phyloP scores from a whole-genome alignment of 192 early-diverging fungal species.

The Lobosporangium transversale region DNA sequence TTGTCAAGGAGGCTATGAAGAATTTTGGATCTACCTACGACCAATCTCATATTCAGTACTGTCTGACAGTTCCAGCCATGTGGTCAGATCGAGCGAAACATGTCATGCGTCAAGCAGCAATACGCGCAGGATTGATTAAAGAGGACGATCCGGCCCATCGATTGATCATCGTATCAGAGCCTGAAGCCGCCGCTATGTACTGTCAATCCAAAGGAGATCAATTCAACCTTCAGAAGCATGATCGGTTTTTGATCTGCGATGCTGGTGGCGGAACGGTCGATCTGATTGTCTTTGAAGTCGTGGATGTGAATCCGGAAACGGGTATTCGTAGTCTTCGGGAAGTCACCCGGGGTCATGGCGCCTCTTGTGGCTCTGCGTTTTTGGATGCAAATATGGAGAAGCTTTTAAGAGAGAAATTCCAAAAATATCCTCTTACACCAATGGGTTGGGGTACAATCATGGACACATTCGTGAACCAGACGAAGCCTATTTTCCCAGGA shows the following conservation, averaged over 20 bases:
- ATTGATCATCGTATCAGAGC: constrained; percentile 61
- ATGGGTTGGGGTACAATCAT: constrained; percentile 57
- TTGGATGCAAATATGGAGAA: constrained; percentile 59
- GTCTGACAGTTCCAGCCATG: constrained; percentile 66
- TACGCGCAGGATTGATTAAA: constrained; percentile 59
- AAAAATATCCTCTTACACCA: constrained; percentile 51
- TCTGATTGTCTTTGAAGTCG: constrained; percentile 58
- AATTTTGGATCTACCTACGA: constrained; percentile 58
- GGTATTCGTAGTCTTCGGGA: constrained; percentile 60
- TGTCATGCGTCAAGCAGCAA: constrained; percentile 62
- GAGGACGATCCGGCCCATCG: constrained; percentile 58
- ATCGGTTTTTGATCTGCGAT: constrained; percentile 54
- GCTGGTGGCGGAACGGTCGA: constrained; percentile 57
- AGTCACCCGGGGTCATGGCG: constrained; percentile 60
- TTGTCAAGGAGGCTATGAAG: constrained; percentile 53
- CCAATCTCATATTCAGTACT: constrained; percentile 52
- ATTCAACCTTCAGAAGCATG: constrained; percentile 53
- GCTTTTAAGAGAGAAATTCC: constrained; percentile 52
- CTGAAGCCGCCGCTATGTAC: constrained; percentile 68
- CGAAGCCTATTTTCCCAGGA: constrained; percentile 53
- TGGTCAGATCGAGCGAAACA: constrained; percentile 65
- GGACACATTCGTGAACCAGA: constrained; percentile 56
- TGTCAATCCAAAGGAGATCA: constrained; percentile 63
- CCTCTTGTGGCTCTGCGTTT: constrained; percentile 57
- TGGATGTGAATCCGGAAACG: constrained; percentile 45